Percentiles rank a stretch among this genome's conserved stretches.
Conservation (phyloP, 192 early-diverging fungal genomes). For the Obelidium mucronatum region DNA sequence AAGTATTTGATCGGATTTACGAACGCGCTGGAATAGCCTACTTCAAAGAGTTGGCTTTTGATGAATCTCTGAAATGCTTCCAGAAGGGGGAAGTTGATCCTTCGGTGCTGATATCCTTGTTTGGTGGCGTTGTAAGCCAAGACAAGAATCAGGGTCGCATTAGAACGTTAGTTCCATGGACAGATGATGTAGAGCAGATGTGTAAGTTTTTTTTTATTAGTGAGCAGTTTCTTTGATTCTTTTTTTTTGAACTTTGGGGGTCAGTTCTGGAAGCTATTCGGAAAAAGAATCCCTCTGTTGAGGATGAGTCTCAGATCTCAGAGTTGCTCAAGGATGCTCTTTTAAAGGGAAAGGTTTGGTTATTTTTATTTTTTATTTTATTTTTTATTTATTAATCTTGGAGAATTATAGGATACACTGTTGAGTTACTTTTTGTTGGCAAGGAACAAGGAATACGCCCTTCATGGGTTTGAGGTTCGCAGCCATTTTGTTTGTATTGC, state of each 20-base stretch:
- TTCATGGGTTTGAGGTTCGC: slow-evolving; percentile 15
- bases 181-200: background rate
- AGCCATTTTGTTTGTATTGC: background rate
- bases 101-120: slow-evolving; percentile 48
- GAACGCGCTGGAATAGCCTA: slow-evolving; percentile 70
- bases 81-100: slow-evolving; percentile 73
- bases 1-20: slow-evolving; percentile 45
- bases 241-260: slow-evolving; percentile 29
- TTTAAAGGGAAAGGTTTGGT: slow-evolving; percentile 62
- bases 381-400: slow-evolving; percentile 33
- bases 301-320: slow-evolving; percentile 43
- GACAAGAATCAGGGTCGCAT: background rate
- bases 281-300: slow-evolving; percentile 55
- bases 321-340: slow-evolving; percentile 54
- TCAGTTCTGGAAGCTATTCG: slow-evolving; percentile 32
- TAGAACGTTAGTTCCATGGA: slow-evolving; percentile 11
- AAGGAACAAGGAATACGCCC: slow-evolving; percentile 11
- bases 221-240: background rate
- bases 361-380: background rate
- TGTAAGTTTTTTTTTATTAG: slow-evolving; percentile 5
- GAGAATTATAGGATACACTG: slow-evolving; percentile 36
- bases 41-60: slow-evolving; percentile 70
- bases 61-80: slow-evolving; percentile 69
- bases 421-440: slow-evolving; percentile 1
- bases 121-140: slow-evolving; percentile 21